phyloP scores from a whole-genome alignment of 495 filamentous ascomycete genomes.

The Xylaria venustula region DNA sequence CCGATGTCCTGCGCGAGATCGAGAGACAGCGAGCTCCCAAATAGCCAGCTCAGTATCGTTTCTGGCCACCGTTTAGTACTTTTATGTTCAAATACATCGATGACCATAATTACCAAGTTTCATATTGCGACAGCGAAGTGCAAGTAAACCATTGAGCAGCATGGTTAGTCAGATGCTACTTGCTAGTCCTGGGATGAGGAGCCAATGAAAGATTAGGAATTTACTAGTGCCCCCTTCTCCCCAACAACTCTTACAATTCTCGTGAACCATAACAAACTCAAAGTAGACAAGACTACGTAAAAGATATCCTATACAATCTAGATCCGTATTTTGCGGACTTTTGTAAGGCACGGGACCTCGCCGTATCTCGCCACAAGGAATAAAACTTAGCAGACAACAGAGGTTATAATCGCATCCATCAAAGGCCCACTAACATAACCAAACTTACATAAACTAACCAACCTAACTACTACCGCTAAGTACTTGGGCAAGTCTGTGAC shows the following conservation, averaged over 20 bases:
- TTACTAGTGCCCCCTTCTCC: background rate
- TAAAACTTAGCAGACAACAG: background rate
- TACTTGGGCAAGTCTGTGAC: background rate
- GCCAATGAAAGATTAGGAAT: slow-evolving; percentile 2
- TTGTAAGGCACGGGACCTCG: background rate
- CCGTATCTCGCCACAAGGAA: slow-evolving; percentile 1
- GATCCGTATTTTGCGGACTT: background rate
- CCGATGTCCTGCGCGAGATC: slow-evolving; percentile 77
- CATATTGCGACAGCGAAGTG: background rate
- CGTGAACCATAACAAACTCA: background rate
- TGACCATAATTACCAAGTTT: background rate
- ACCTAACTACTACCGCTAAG: background rate
- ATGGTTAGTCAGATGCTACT: background rate
- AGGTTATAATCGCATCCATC: background rate
- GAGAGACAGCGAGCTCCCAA: slow-evolving; percentile 54
- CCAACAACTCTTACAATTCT: slow-evolving; percentile 1
- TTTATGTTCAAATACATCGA: background rate
- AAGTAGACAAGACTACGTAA: background rate
- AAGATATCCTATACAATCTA: background rate
- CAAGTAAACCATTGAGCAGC: background rate
- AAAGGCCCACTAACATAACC: slow-evolving; percentile 11
- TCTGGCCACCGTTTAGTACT: background rate
- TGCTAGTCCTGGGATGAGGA: background rate
- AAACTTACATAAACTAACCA: background rate
- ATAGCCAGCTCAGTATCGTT: background rate